phyloP scores from a whole-genome alignment of 148 eudicot genomes.

The Euryodendron excelsum region DNA sequence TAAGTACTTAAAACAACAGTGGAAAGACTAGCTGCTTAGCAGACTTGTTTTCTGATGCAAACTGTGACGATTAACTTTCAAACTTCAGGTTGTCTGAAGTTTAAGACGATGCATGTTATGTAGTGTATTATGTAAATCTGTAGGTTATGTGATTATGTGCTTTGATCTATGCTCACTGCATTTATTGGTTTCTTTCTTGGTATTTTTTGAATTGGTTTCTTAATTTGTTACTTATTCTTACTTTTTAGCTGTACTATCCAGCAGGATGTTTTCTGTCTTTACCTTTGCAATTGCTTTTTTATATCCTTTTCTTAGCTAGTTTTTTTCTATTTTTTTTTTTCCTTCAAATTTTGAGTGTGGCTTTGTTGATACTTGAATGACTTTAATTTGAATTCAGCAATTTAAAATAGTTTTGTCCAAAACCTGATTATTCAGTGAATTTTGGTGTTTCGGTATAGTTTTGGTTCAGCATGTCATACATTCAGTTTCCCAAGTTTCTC shows the following conservation, averaged over 20 bases:
- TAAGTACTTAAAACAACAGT: slow-evolving; percentile 3
- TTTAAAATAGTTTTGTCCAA: background rate
- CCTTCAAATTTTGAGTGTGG: background rate
- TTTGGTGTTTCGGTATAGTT: background rate
- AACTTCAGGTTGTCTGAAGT: background rate
- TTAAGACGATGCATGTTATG: slow-evolving; percentile 10
- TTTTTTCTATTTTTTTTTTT: too few species aligned
- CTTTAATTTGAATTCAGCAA: background rate
- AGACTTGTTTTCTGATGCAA: slow-evolving; percentile 12
- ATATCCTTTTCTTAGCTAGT: too few species aligned
- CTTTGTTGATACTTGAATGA: background rate
- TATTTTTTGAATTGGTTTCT: background rate
- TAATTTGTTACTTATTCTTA: background rate
- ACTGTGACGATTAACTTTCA: background rate
- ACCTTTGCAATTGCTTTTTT: background rate
- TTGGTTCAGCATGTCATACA: too few species aligned
- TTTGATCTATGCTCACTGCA: background rate
- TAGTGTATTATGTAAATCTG: slow-evolving; percentile 19
- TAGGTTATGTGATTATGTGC: background rate
- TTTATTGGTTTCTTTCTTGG: background rate
- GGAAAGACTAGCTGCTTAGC: background rate
- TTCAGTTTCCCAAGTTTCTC: slow-evolving; percentile 4
- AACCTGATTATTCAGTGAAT: background rate
- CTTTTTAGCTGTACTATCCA: background rate
- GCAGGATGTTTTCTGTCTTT: background rate